phyloP scores from a whole-genome alignment of 768 basidiomycete species.

The Scleroderma citrinum region DNA sequence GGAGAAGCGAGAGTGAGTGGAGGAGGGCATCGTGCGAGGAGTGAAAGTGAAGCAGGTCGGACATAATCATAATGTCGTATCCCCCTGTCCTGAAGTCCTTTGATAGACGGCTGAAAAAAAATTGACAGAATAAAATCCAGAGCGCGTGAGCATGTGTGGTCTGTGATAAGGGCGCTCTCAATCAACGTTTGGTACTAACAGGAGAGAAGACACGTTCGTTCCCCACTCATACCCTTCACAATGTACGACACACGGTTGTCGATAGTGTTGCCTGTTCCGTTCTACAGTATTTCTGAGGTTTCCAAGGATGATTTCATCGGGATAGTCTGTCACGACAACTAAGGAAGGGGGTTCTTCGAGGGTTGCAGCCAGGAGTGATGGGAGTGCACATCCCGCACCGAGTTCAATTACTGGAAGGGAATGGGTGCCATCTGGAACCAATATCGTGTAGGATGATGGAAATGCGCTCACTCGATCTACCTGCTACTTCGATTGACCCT shows the following conservation, averaged over 20 bases:
- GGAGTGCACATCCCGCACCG: conserved; percentile 62
- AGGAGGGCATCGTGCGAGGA: conserved; percentile 53
- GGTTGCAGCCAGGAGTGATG: conserved; percentile 54
- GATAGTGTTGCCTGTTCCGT: conserved; percentile 37
- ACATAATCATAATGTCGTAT: conserved; percentile 60
- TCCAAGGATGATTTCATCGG: conserved; percentile 52
- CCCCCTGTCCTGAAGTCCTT: conserved; percentile 12
- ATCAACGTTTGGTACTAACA: conserved; percentile 35
- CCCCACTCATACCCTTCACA: conserved; percentile 65
- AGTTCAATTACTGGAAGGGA: conserved; percentile 55
- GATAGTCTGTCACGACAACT: conserved; percentile 64
- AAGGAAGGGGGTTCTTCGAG: conserved; percentile 40
- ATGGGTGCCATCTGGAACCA: neutral
- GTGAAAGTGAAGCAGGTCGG: conserved; percentile 69
- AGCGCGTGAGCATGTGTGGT: neutral
- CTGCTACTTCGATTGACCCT: conserved; percentile 38
- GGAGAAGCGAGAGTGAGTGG: conserved; percentile 42
- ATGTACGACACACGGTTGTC: conserved; percentile 36
- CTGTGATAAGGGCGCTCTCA: neutral
- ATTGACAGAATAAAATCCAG: neutral
- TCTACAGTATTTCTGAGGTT: conserved; percentile 53
- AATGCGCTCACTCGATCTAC: conserved; percentile 35
- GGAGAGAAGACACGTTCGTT: conserved; percentile 34
- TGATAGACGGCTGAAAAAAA: conserved; percentile 10
- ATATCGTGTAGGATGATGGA: neutral